Base-by-base conservation (phyloP, 192 early-diverging fungal species). In the Podila horticola region DNA sequence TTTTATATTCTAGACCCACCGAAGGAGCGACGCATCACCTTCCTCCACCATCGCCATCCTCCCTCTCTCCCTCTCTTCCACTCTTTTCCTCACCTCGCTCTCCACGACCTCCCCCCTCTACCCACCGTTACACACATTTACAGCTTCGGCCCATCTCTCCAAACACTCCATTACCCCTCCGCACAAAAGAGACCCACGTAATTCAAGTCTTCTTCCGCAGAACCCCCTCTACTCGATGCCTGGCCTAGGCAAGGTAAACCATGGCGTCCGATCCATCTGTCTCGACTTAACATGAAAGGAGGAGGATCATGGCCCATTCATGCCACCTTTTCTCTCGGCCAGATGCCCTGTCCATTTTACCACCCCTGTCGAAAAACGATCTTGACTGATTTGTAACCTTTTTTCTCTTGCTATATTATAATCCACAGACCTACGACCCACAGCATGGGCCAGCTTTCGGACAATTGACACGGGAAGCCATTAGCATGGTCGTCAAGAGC, bases 391-490 rank as follows among this genome's bases (percentile, higher is more conserved):
- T 55, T 24, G n/a, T 26, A n/a, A n/a, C 52, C 20, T 26, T 55
- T 24, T 55, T 55, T 55, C n/a, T 55, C 2, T 55, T 24, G 5
- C 20, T 62, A 34, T 51, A 7, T 38, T 58, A n/a, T 13, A 30
- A 0, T 63, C n/a, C 15, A 38, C 58, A 76, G 74, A 72, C 73
- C 61, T 75, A 75, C 74, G 69, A 72, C 70, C 82, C 72, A 52
- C 67, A 75, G 36, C 64, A 68, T 58, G 77, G 77, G 71, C 77
- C 77, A 58, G 77, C 77, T 64, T 89, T 87, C 73, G 87, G 87
- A 64, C 82, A 86, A 64, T 76, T 89, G 26, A 71, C 74, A 58
- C 74, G 87, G 55, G 85, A 89, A 57, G 87, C 85, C 57, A 89
- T 89, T 59, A 86, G 86, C 58, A 82, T 65, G 49, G 82, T 85